Evolutionary conservation across 495 filamentous ascomycete genomes (phyloP), one percentile per base, ranked within the genome.

Genomic region (Podospora bellae-mahoneyi): DNA sequence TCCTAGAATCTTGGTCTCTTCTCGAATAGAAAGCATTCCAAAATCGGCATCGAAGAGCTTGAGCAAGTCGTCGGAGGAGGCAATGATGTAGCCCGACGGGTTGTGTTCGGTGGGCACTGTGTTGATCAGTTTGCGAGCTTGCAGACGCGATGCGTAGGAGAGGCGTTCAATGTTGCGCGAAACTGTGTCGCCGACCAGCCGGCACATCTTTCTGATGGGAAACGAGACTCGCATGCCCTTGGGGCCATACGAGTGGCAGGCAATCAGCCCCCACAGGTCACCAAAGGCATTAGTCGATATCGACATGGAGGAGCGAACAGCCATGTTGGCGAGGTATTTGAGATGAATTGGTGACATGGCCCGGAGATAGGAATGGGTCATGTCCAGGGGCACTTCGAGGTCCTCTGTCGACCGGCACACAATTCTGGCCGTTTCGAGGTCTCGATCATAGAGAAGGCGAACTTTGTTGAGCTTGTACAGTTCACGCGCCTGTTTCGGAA

Each of bases 291-390:
- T 94, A 71, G 97, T 91, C 6, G 93, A 96, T 70, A 97, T 94
- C 5, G 93, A 96, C 93, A 97, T 97, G 66, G 92, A 96, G 0
- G 92, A 89, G 26, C 93, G 86, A 3, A 97, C 92, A 1, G 87
- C 87, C 94, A 97, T 97, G 74, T 97, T 91, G n/a, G 82, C 84
- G 2, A 97, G 83, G 68, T 97, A 97, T 73, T 96, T 96, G 59
- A 97, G 78, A 71, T 94, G 91, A 48, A 97, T 92, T 2, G 94
- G 92, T 0, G 92, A 94, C 84, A 97, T 97, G 34, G 94, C 93
- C 48, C 94, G 89, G 7, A 98, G 83, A 70, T 95, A 96, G 2
- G 88, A 86, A 73, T 93, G 89, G 2, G 91, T 95, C 75, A 97
- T 87, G 74, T 98, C 93, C 9, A 98, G 73, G 0, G 94, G 94